Evolutionary conservation across 331 rosid genomes (phyloP).

Genomic region (Rhamnella rubrinervis): DNA sequence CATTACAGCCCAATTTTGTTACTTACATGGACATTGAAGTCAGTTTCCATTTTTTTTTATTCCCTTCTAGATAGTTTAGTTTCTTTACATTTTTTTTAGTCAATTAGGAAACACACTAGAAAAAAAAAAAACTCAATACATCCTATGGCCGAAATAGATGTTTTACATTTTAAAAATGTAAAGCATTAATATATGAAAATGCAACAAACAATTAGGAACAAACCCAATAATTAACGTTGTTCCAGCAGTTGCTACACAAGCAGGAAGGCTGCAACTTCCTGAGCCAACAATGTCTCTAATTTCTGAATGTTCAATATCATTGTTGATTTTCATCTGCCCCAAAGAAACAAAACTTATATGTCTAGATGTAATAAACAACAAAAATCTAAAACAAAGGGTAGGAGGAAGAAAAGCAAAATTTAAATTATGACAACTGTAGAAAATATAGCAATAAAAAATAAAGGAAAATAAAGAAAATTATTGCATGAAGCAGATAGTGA

Average conservation of each 20-base stretch:
- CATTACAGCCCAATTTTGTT: too few species aligned
- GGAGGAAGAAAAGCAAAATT: background rate
- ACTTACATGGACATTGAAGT: too few species aligned
- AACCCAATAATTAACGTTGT: constrained; percentile 82
- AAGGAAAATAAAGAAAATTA: too few species aligned
- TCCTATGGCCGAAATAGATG: too few species aligned
- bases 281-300: constrained; percentile 52
- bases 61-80: too few species aligned
- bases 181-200: background rate
- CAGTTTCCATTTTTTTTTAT: too few species aligned
- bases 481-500: too few species aligned
- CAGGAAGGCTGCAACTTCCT: constrained; percentile 49
- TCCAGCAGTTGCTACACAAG: constrained; percentile 89
- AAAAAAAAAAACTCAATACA: too few species aligned
- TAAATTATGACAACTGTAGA: background rate
- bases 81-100: too few species aligned
- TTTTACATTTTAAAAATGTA: background rate
- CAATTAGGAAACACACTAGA: too few species aligned
- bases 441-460: too few species aligned
- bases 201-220: constrained; percentile 26
- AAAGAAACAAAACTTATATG: constrained; percentile 15
- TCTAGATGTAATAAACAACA: background rate
- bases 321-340: constrained; percentile 55
- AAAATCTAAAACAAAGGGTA: background rate
- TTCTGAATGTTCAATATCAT: constrained; percentile 54